phyloP scores from a whole-genome alignment of 208 protist species.

The Endotrypanum monterogeii region DNA sequence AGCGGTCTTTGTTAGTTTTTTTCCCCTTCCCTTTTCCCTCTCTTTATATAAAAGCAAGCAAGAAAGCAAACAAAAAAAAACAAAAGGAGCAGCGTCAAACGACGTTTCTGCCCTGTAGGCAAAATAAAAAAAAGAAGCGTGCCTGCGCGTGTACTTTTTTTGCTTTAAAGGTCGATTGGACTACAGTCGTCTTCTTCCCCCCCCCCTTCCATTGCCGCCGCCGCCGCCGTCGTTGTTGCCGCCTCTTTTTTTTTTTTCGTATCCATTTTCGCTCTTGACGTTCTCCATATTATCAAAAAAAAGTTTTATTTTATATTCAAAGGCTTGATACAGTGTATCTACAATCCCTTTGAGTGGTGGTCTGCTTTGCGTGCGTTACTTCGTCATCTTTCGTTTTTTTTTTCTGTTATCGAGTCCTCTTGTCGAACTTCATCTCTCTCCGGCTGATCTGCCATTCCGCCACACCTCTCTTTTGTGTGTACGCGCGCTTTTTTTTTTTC shows the following conservation, averaged over 20 bases:
- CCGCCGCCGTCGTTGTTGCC: too few species aligned
- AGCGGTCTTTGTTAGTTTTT: background rate
- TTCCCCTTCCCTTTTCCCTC: background rate
- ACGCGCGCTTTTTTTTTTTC: background rate
- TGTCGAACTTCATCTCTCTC: background rate
- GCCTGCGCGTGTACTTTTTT: too few species aligned
- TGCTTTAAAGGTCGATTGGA: background rate
- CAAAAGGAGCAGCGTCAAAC: background rate
- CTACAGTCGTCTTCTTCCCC: background rate
- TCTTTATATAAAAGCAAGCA: background rate
- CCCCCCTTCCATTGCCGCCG: too few species aligned
- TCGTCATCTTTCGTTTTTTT: background rate
- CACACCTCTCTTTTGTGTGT: too few species aligned
- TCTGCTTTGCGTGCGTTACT: background rate
- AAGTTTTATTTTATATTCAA: background rate
- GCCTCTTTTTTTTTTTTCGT: too few species aligned
- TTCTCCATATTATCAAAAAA: background rate
- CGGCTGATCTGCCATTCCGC: too few species aligned
- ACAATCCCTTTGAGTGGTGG: background rate
- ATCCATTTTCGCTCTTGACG: background rate
- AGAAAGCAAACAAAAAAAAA: background rate
- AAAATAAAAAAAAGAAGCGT: too few species aligned
- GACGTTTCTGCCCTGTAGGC: too few species aligned
- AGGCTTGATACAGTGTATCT: background rate
- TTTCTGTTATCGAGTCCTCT: background rate